Evolutionary conservation across 23 red algal species (phyloP).

Genomic region (Gracilaria domingensis): DNA sequence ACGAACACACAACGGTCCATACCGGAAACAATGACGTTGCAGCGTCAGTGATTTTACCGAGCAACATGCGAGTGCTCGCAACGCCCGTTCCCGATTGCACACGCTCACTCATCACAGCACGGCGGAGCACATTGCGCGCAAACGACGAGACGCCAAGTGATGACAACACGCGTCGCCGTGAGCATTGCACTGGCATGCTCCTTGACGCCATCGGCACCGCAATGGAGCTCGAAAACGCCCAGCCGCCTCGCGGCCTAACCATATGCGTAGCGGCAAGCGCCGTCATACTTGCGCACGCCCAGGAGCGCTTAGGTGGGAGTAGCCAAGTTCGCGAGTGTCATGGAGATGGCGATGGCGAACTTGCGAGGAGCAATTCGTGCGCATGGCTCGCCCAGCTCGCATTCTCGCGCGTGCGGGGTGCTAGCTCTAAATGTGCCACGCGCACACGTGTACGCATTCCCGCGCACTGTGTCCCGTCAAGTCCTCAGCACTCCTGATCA

Average conservation of each 20-base stretch:
- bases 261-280: neutral
- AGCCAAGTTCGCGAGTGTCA: neutral
- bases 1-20: conserved; percentile 23
- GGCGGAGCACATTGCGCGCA: neutral
- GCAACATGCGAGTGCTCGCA: neutral
- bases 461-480: neutral
- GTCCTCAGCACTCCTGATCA: too few species aligned
- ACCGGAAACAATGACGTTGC: conserved; percentile 17
- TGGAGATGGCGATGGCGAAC: too few species aligned
- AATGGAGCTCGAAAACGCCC: neutral
- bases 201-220: neutral
- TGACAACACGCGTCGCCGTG: neutral
- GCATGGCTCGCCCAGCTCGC: neutral
- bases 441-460: neutral
- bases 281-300: neutral
- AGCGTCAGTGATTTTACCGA: neutral
- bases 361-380: neutral
- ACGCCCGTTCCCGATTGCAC: neutral
- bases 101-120: neutral
- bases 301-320: neutral
- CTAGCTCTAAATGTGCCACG: neutral
- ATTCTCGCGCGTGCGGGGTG: neutral
- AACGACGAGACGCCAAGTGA: neutral
- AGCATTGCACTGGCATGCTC: neutral
- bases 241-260: neutral